phyloP scores from a whole-genome alignment of 345 rosid species.

The Hirschfeldia incana region DNA sequence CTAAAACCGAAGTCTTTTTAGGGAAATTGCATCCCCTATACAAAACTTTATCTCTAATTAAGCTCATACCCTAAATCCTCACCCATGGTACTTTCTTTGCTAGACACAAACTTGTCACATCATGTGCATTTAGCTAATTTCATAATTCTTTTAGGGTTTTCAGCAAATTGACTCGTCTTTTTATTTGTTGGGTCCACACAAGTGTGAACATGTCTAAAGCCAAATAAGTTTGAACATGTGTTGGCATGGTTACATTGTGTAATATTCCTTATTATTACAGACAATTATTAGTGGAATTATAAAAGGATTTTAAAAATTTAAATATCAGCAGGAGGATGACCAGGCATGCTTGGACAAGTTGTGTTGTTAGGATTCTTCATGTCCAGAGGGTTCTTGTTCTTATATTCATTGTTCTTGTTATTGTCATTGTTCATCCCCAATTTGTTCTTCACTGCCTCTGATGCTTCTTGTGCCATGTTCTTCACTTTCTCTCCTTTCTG shows the following conservation, averaged over 20 bases:
- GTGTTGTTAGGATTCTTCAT: slow-evolving; percentile 38
- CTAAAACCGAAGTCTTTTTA: not conserved
- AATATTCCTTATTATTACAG: slow-evolving; percentile 20
- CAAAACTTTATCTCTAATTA: no score
- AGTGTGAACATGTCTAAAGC: slow-evolving; percentile 27
- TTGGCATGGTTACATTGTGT: slow-evolving; percentile 6
- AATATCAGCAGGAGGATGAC: slow-evolving; percentile 37
- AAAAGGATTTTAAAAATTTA: not conserved
- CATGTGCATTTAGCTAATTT: no score
- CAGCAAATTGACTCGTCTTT: no score
- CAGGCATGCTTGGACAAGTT: slow-evolving; percentile 42
- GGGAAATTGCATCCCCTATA: no score
- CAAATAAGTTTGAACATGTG: not conserved
- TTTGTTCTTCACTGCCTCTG: slow-evolving; percentile 51
- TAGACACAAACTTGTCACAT: no score
- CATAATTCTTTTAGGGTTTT: no score
- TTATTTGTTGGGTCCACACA: slow-evolving; percentile 8
- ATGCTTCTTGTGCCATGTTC: slow-evolving; percentile 53
- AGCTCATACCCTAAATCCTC: no score
- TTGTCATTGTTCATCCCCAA: slow-evolving; percentile 42
- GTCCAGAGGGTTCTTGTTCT: slow-evolving; percentile 42
- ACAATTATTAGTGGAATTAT: slow-evolving; percentile 17
- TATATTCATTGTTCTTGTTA: slow-evolving; percentile 20
- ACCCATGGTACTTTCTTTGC: no score
- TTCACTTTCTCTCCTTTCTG: slow-evolving; percentile 54